These are phyloP conservation scores for Begonia loranthoides DNA, from an alignment of 306 rosid species.

Conservation along the genomic window DNA sequence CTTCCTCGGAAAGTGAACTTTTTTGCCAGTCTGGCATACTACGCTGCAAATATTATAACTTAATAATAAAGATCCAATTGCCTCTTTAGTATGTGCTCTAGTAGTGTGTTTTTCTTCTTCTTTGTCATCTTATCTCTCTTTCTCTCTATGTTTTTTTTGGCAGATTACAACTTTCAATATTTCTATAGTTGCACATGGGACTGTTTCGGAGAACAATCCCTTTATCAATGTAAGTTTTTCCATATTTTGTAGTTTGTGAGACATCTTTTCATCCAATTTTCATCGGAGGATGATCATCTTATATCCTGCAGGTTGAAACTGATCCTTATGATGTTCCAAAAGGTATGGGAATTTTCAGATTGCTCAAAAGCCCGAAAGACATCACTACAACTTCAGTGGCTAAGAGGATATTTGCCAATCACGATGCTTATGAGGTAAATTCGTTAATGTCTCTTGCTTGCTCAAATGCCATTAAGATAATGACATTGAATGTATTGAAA, in stretches of 20 bases:
- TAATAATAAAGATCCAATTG: no score
- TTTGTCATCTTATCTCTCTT: no score
- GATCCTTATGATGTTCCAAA: constrained; percentile 77
- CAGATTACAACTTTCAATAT: constrained; percentile 95
- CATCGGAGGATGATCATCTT: constrained; percentile 7
- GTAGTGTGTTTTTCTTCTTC: no score
- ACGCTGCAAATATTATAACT: no score
- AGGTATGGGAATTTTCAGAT: constrained; percentile 68
- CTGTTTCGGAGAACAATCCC: constrained; percentile 56
- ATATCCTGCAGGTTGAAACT: constrained; percentile 34
- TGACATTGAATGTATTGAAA: not conserved
- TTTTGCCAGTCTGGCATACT: no score
- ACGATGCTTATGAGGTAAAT: constrained; percentile 73
- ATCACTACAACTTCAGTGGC: constrained; percentile 74
- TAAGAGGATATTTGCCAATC: constrained; percentile 83
- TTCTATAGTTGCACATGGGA: constrained; percentile 73
- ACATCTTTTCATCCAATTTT: constrained; percentile 6
- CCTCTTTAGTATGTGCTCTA: no score
- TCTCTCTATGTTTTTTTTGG: constrained; percentile 13
- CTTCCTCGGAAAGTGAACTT: no score
- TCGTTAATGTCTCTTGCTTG: constrained; percentile 3
- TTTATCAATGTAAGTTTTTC: constrained; percentile 31
- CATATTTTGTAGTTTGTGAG: constrained; percentile 5
- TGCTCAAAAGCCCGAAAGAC: constrained; percentile 78
- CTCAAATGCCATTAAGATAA: not conserved